A percentile compares a stretch with the other conserved stretches of the same genome.
Conservation (phyloP, 768 basidiomycete genomes). For the Pisolithus albus region DNA sequence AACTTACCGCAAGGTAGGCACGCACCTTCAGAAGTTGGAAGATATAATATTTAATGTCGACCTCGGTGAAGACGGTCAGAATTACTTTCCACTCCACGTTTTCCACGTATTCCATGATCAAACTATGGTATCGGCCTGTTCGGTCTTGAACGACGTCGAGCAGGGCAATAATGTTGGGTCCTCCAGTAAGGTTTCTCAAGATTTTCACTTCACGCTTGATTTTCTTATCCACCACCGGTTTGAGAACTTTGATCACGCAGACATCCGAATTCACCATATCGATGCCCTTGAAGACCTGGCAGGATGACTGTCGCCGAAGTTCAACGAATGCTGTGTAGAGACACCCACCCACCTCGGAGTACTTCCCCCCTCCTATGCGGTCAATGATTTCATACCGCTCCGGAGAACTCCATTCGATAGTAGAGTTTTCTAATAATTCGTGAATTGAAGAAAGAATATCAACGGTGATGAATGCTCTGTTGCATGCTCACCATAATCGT, state of each 20-base stretch:
- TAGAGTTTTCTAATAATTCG: constrained; percentile 41
- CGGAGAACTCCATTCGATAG: constrained; percentile 58
- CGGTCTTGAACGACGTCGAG: constrained; percentile 65
- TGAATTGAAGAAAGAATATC: constrained; percentile 2
- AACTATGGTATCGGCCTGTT: constrained; percentile 54
- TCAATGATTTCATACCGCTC: constrained; percentile 62
- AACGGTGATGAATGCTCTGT: neutral
- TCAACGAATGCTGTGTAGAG: neutral
- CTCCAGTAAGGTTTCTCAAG: constrained; percentile 60
- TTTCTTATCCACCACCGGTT: constrained; percentile 61
- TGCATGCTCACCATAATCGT: constrained; percentile 47
- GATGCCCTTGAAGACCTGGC: constrained; percentile 52
- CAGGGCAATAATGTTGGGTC: constrained; percentile 60
- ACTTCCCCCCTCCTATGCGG: constrained; percentile 59
- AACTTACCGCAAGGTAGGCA: neutral
- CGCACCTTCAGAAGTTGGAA: constrained; percentile 54
- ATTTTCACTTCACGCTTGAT: constrained; percentile 74
- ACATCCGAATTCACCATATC: constrained; percentile 48
- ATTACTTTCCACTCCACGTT: constrained; percentile 61
- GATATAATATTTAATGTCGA: constrained; percentile 61
- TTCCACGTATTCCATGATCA: constrained; percentile 64
- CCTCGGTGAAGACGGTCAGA: constrained; percentile 51
- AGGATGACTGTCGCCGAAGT: constrained; percentile 3
- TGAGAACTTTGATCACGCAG: constrained; percentile 66
- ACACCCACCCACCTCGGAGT: constrained; percentile 45